A percentile compares a stretch with the other conserved stretches of the same genome.
phyloP scores from a whole-genome alignment of 257 asterid species.

The Striga asiatica region DNA sequence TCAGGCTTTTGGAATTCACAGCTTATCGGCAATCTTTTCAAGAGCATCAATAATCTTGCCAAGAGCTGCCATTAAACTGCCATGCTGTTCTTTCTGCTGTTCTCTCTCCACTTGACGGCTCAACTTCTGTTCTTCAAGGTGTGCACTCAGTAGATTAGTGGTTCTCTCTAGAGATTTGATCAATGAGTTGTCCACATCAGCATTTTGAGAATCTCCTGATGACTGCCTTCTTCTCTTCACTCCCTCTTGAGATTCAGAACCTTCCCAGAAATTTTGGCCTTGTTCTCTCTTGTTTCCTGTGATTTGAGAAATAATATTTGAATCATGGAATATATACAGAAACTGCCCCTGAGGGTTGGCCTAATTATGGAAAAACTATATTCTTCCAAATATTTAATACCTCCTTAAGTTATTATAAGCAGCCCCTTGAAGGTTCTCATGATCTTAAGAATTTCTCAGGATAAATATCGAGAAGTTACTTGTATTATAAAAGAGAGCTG shows the following conservation, averaged over 20 bases:
- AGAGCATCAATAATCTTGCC: conserved; percentile 44
- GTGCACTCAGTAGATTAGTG: conserved; percentile 28
- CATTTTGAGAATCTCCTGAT: conserved; percentile 20
- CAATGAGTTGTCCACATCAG: conserved; percentile 17
- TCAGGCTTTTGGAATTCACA: not conserved
- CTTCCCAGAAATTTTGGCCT: conserved; percentile 21
- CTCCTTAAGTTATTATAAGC: no score
- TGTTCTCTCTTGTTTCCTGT: conserved; percentile 27
- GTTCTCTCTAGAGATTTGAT: conserved; percentile 40
- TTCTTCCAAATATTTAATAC: not conserved
- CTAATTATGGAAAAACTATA: not conserved
- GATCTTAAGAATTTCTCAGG: not conserved
- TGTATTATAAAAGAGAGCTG: not conserved
- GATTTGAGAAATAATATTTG: conserved; percentile 8
- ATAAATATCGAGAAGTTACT: no score
- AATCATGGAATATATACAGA: not conserved
- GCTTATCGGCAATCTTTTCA: conserved; percentile 40
- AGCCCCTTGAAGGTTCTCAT: not conserved
- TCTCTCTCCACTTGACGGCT: conserved; percentile 29
- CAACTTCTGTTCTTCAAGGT: conserved; percentile 37
- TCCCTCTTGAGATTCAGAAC: conserved; percentile 26
- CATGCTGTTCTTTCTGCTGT: conserved; percentile 38
- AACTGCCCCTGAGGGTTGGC: not conserved
- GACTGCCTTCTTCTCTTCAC: conserved; percentile 35
- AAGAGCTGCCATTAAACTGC: conserved; percentile 33